These are phyloP conservation scores for Basipetospora sp. DNA, from an alignment of 2,329 filamentous ascomycete genomes.

Conservation along the genomic window DNA sequence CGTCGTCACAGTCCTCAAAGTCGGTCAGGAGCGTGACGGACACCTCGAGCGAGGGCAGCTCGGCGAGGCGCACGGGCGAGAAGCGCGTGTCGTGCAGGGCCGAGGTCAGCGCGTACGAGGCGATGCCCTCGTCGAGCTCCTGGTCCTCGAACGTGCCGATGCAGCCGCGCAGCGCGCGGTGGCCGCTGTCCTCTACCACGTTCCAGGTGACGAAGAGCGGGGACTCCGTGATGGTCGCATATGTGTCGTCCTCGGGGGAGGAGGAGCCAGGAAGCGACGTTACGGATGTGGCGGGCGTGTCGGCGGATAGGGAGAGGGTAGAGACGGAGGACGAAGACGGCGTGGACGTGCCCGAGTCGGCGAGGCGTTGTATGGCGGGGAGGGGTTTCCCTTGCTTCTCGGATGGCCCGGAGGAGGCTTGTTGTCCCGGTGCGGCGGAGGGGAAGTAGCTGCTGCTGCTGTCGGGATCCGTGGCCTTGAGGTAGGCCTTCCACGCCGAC, in stretches of 20 bases:
- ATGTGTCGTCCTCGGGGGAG: slow-evolving; percentile 48
- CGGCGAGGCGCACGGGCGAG: slow-evolving; percentile 34
- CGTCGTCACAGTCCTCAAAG: slow-evolving; percentile 60
- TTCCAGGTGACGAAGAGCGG: slow-evolving; percentile 18
- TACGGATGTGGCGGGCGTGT: slow-evolving; percentile 39
- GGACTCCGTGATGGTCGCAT: slow-evolving; percentile 42
- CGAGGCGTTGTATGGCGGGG: slow-evolving; percentile 29
- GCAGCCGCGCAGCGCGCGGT: slow-evolving; percentile 70
- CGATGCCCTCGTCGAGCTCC: slow-evolving; percentile 56
- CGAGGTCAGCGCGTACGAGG: slow-evolving; percentile 71
- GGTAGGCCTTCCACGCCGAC: slow-evolving; percentile 40
- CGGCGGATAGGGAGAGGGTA: slow-evolving; percentile 19
- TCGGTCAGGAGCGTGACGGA: slow-evolving; percentile 71
- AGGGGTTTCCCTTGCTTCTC: slow-evolving; percentile 18
- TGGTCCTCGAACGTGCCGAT: slow-evolving; percentile 85
- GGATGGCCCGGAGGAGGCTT: slow-evolving; percentile 7
- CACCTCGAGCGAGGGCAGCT: slow-evolving; percentile 45
- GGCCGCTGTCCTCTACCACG: slow-evolving; percentile 13
- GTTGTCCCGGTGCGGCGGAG: too few species aligned
- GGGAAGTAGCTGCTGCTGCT: slow-evolving; percentile 1
- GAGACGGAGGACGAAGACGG: slow-evolving; percentile 15
- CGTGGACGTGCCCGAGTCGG: slow-evolving; percentile 11
- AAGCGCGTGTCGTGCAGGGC: slow-evolving; percentile 51
- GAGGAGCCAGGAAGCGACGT: too few species aligned
- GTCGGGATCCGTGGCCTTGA: slow-evolving; percentile 8